These are phyloP conservation scores for Russula brevipes DNA, from an alignment of 768 basidiomycete genomes.

Conservation along the genomic window DNA sequence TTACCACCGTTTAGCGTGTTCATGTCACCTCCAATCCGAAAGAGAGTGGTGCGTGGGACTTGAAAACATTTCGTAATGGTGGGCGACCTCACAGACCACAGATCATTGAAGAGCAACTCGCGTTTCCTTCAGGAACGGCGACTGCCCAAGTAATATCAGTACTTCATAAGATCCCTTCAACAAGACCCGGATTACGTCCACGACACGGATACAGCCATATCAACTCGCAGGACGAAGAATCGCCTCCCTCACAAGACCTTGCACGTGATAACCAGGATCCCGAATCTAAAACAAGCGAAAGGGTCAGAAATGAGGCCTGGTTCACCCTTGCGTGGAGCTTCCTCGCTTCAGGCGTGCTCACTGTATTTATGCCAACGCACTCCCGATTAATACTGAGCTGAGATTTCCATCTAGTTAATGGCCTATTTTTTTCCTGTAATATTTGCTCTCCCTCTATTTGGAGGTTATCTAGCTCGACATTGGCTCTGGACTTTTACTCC, in stretches of 20 bases:
- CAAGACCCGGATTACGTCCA: conserved; percentile 46
- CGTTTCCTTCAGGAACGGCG: conserved; percentile 93
- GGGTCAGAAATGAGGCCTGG: conserved; percentile 70
- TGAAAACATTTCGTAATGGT: background rate
- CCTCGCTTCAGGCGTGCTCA: conserved; percentile 62
- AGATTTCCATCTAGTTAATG: conserved; percentile 48
- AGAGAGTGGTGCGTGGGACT: conserved; percentile 71
- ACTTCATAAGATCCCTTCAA: conserved; percentile 70
- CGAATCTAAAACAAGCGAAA: conserved; percentile 38
- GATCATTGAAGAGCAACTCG: conserved; percentile 91
- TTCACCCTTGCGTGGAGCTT: conserved; percentile 74
- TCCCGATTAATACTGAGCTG: conserved; percentile 3
- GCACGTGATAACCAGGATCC: conserved; percentile 26
- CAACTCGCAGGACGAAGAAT: conserved; percentile 33
- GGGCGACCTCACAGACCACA: conserved; percentile 29
- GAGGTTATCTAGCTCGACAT: conserved; percentile 70
- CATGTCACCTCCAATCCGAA: conserved; percentile 87
- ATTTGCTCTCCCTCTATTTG: conserved; percentile 84
- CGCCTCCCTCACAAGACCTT: conserved; percentile 5
- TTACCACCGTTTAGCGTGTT: conserved; percentile 60
- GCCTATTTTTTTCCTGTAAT: conserved; percentile 88
- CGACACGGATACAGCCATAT: conserved; percentile 53
- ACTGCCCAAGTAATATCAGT: conserved; percentile 94
- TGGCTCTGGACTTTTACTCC: conserved; percentile 96
- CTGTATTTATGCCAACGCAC: conserved; percentile 46